These are phyloP conservation scores for Monilinia fructigena DNA, from an alignment of 2,329 filamentous ascomycete genomes.

Conservation along the genomic window DNA sequence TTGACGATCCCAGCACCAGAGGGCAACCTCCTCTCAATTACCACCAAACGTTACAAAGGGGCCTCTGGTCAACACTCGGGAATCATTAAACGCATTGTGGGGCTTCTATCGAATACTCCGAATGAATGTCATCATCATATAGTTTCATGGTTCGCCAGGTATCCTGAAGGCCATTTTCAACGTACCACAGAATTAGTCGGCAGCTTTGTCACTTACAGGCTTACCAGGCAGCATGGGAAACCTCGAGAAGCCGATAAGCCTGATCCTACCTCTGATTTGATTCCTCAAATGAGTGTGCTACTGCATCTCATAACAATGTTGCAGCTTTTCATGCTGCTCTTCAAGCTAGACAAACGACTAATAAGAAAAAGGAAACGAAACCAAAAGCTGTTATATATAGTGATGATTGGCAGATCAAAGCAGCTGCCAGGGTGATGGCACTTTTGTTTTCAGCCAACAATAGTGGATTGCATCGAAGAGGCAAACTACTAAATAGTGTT, in stretches of 20 bases:
- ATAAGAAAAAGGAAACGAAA: constrained; percentile 59
- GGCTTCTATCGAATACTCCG: constrained; percentile 73
- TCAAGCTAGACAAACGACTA: constrained; percentile 70
- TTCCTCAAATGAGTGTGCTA: constrained; percentile 62
- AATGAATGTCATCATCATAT: constrained; percentile 74
- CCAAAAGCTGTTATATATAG: constrained; percentile 62
- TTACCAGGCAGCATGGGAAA: constrained; percentile 69
- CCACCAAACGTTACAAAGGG: constrained; percentile 27
- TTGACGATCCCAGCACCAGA: constrained; percentile 7
- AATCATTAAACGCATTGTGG: constrained; percentile 81
- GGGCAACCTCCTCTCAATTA: constrained; percentile 20
- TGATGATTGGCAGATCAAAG: constrained; percentile 88
- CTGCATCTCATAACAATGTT: constrained; percentile 50
- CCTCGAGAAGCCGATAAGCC: constrained; percentile 55
- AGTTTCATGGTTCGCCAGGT: constrained; percentile 74
- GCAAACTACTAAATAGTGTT: constrained; percentile 39
- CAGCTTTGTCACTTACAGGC: constrained; percentile 77
- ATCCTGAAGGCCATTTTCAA: constrained; percentile 65
- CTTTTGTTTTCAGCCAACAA: constrained; percentile 82
- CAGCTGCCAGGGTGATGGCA: constrained; percentile 75
- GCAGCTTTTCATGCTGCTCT: constrained; percentile 62
- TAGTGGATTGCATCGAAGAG: constrained; percentile 44
- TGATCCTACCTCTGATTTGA: constrained; percentile 64
- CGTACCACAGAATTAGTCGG: constrained; percentile 73
- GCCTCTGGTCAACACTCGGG: constrained; percentile 69